Base-by-base conservation (phyloP, 2,329 filamentous ascomycete genomes). In the Penicillium sp. region DNA sequence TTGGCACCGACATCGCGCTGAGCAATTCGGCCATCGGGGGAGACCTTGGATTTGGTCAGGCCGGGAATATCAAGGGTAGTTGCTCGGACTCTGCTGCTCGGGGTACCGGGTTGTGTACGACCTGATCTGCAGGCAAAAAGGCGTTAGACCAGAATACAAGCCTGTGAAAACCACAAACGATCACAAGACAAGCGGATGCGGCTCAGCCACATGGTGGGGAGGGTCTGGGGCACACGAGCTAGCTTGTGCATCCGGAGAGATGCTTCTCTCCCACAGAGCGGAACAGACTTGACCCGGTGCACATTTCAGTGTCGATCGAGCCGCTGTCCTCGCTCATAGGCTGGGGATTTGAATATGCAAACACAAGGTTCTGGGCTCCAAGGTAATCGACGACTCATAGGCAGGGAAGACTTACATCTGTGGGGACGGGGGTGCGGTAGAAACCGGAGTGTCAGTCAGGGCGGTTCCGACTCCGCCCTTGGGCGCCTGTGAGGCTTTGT, bases 61-160 rank as follows among this genome's bases (percentile, higher is more conserved):
- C 95, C 95, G 56, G 95, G 95, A 58, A 99, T 97, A 74, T 96
- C 96, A 68, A 98, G 87, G 14, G 95, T 97, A 16, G 95, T 98
- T 10, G 95, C 92, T 75, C 96, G 91, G 22, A 88, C 84, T 63
- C 91, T 33, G 29, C 41, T 50, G 21, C 41, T 84, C 27, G 93
- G 92, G 6, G 93, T 96, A 26, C 87, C 61, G 14, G 63, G 55
- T 26, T 67, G 63, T 37, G 60, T 58, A 48, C 58, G 56, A 51
- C 66, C 69, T 48, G 53, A 60, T 45, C 68, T 72, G 59, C 24
- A 48, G 21, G 13, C 33, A 57, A 48, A 6, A 31, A 50, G 19
- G 22, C n/a, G 49, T 52, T 44, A 52, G 50, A 46, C 19, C 26
- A 53, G 31, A 48, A 49, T 24, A 53, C 14, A 45, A 52, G 48